Evolutionary conservation across 495 filamentous ascomycete genomes (phyloP), one percentile per base, ranked within the genome.

Genomic region (Hypoxylon crocopeplum): DNA sequence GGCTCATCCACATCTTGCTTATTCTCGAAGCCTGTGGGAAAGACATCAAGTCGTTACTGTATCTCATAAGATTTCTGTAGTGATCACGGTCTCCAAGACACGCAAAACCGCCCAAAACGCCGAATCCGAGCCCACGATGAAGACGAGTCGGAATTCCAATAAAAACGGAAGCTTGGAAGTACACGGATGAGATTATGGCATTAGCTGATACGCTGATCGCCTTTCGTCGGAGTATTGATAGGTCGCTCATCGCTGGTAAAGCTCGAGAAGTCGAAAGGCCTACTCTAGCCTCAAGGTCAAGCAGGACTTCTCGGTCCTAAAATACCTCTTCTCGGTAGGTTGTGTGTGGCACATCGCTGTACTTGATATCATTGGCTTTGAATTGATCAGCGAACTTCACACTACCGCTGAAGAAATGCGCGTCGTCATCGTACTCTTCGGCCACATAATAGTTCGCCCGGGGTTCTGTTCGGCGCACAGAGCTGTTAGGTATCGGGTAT

Each of bases 41-140:
- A 57, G 33, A 61, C 64, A 58, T 67, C 59, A 69, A 56, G 48
- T 69, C 67, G 67, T 69, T 69, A 69, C 67, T 69, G 64, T 57
- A 67, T 67, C 57, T 67, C 67, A 51, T 58, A 21, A 41, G 58
- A 39, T 69, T 69, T 57, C 49, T 64, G 48, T 24, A 45, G 12
- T 36, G 48, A 54, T 47, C 41, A 48, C 33, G 33, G 37, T 56
- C 51, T 46, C 54, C 30, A 48, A 46, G 58, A 48, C 30, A 15
- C 54, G 46, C 33, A 45, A 52, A 34, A 7, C 59, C 52, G 16
- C 53, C 49, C 5, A 46, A 39, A 70, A 67, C 64, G 60, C 64
- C 67, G 33, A 29, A 62, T 55, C 38, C 48, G 21, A 52, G 41
- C n/a, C 16, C 32, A 16, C 16, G 27, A 36, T n/a, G 42, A 57